Base-by-base conservation (phyloP, 1,139 yeast genomes). In the Ashbya aceris region DNA sequence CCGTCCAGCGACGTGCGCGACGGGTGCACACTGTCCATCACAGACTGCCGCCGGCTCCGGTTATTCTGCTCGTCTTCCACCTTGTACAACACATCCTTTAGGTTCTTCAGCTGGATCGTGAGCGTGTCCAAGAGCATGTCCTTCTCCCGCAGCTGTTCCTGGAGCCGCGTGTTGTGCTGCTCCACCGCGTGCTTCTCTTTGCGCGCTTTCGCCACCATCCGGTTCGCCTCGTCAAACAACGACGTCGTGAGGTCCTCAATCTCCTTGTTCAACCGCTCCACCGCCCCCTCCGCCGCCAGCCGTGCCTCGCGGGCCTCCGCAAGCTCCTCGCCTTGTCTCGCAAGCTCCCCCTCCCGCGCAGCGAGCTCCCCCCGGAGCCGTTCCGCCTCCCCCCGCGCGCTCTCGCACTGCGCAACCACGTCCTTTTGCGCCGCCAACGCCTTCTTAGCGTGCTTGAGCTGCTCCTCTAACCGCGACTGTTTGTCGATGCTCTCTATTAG, bases 221-320 rank as follows among this genome's bases (percentile, higher is more conserved):
- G 71, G 56, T 83, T 83, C 14, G 95, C 95, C 56, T 83, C 91
- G 52, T 76, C 80, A 58, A 84, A 84, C 35, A 84, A 64, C 1
- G 86, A 76, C 2, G 79, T 85, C 1, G 86, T 75, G 42, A 85
- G 66, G 36, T 84, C 94, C 57, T 83, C 91, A 27, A 84, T 82
- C 58, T 85, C 95, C 13, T 70, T 74, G 45, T 78, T 73, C 38
- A 85, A 62, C 48, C 74, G 71, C 39, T 69, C 67, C 39, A 76
- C 79, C 49, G 81, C 81, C 12, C 67, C 65, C 48, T 80, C 83
- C 1, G 83, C 78, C 11, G 52, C 57, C 3, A 67, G 47, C 28
- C 55, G 58, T 12, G 50, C 58, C 28, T 64, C 60, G 14, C 65
- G 58, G n/a, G 53, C 52, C 2, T 55, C 50, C n/a, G 68, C 46